Base-by-base conservation (phyloP, 23 red algal genomes). In the Agarophyton chilense region DNA sequence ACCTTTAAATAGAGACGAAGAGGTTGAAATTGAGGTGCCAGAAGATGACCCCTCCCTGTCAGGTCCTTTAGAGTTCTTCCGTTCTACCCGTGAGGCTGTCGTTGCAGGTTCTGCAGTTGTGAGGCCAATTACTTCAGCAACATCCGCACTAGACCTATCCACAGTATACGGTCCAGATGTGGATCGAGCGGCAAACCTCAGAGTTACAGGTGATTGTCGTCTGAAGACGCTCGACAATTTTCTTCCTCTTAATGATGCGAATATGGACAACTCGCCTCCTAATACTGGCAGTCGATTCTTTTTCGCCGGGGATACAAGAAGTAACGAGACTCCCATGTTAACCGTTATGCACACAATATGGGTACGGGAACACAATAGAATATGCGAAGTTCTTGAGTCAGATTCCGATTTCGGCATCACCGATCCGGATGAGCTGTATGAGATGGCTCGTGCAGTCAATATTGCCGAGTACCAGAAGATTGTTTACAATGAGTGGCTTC, bases 321-420 rank as follows among this genome's bases (percentile, higher is more conserved):
- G 56, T 46, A 93, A 93, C 56, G 90, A 93, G 66, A 79, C 83
- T 46, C 90, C 90, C 35, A 68, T 76, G 33, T 38, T 93, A 0
- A 79, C 78, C 36, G 53, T 51, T 16, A 36, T 93, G 42, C 90
- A 93, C 66, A 93, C 90, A 21, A 21, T 93, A 18, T 93, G 82
- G 40, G 47, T 93, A 11, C 90, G 90, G 11, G 90, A 93, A 57
- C 90, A 93, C 90, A 93, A 93, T 67, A 21, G 10, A 10, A 32
- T 72, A 4, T 57, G 75, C 13, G 75, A 79, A 5, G 34, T 34
- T 45, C 58, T 92, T 17, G 60, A 46, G 9, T 70, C 26, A 12
- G 16, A 61, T 19, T 28, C 35, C 0, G 43, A 10, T 25, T 78
- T 64, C 53, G 43, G 78, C 6, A 45, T 55, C 17, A 73, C 43